Evolutionary conservation across 2,329 filamentous ascomycete species (phyloP).

Genomic region (Aureobasidium vineae): DNA sequence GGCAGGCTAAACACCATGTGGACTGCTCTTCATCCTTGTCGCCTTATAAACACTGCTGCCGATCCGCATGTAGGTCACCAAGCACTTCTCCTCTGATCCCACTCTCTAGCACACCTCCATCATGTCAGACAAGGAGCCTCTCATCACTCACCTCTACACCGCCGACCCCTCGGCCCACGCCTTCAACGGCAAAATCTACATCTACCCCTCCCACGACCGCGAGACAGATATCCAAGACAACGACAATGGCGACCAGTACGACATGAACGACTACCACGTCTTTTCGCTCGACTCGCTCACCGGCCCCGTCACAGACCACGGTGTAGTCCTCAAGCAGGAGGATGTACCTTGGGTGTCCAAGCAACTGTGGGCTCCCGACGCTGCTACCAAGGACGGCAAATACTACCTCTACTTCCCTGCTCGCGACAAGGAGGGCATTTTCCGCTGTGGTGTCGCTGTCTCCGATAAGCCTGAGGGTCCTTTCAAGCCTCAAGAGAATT

Average conservation of each 20-base stretch:
- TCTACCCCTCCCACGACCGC: conserved; percentile 79
- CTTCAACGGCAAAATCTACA: conserved; percentile 71
- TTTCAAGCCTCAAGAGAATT: conserved; percentile 63
- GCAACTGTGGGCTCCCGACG: conserved; percentile 79
- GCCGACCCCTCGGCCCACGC: conserved; percentile 79
- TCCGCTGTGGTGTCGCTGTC: conserved; percentile 71
- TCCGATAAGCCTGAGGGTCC: conserved; percentile 65
- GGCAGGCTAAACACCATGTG: conserved; percentile 8
- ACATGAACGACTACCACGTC: conserved; percentile 82
- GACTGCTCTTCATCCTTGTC: conserved; percentile 6
- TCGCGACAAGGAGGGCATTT: conserved; percentile 65
- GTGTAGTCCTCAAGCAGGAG: conserved; percentile 62
- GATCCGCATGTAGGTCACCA: neutral
- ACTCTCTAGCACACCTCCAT: neutral
- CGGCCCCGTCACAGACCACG: conserved; percentile 67
- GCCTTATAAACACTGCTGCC: conserved; percentile 19
- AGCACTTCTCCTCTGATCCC: neutral
- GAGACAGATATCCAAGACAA: conserved; percentile 73
- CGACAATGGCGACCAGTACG: conserved; percentile 82
- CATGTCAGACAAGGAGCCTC: conserved; percentile 27
- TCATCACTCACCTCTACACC: conserved; percentile 74
- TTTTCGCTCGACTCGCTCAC: conserved; percentile 61
- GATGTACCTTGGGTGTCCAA: conserved; percentile 75
- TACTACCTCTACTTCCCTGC: conserved; percentile 79
- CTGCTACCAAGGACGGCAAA: conserved; percentile 64